These are phyloP conservation scores for Candida loeiensis DNA, from an alignment of 805 yeast species.

Conservation along the genomic window DNA sequence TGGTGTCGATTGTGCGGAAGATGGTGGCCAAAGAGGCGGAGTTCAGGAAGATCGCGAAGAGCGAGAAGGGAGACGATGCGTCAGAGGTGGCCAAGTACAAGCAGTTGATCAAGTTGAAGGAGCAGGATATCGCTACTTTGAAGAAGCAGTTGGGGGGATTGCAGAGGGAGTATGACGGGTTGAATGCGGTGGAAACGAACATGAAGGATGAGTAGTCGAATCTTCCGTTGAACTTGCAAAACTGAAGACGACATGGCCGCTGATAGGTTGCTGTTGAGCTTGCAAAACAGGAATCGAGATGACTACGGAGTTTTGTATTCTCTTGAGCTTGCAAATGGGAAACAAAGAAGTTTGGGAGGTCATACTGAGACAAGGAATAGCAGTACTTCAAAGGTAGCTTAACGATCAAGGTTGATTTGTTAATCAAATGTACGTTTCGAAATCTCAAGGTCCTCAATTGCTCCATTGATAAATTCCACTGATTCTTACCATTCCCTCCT, in stretches of 20 bases:
- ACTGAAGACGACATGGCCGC: neutral
- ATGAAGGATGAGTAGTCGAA: slow-evolving; percentile 7
- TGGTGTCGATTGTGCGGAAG: slow-evolving; percentile 49
- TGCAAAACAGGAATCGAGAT: neutral
- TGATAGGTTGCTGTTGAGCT: neutral
- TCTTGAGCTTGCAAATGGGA: too few relatives aligned
- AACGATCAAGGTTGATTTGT: too few relatives aligned
- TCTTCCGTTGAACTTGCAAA: neutral
- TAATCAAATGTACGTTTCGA: too few relatives aligned
- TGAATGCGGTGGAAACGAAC: slow-evolving; percentile 17
- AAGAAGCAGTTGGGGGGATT: slow-evolving; percentile 50
- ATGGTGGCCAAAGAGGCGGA: slow-evolving; percentile 44
- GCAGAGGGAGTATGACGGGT: slow-evolving; percentile 47
- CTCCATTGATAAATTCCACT: too few relatives aligned
- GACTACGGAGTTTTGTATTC: neutral
- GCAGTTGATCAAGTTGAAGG: slow-evolving; percentile 36
- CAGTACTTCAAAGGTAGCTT: too few relatives aligned
- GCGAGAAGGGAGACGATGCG: slow-evolving; percentile 11
- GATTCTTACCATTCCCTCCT: too few relatives aligned
- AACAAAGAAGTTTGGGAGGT: too few relatives aligned
- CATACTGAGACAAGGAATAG: too few relatives aligned
- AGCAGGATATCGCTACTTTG: slow-evolving; percentile 44
- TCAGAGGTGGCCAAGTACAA: slow-evolving; percentile 29
- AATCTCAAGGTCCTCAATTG: too few relatives aligned
- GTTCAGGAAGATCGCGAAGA: slow-evolving; percentile 20